Conservation (phyloP, 2,329 filamentous ascomycete genomes). For the Xylariaceae sp. region DNA sequence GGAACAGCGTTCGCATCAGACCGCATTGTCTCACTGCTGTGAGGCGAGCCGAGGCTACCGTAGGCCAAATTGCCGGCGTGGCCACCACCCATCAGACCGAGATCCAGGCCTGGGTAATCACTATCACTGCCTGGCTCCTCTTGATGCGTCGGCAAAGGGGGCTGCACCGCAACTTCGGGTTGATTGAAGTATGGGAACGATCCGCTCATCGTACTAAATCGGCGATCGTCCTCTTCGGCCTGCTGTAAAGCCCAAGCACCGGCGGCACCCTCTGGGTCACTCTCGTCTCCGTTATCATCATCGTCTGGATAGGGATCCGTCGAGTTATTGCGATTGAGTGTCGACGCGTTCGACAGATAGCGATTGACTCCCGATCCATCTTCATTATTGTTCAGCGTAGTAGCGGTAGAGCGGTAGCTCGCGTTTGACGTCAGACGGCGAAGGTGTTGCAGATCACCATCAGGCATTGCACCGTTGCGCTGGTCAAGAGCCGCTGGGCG, state of each 20-base stretch:
- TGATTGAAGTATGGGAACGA: slow-evolving; percentile 41
- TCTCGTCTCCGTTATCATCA: slow-evolving; percentile 59
- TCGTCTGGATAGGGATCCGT: slow-evolving; percentile 27
- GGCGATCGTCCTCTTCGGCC: slow-evolving; percentile 70
- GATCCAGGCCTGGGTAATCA: slow-evolving; percentile 64
- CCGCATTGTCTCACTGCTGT: slow-evolving; percentile 30
- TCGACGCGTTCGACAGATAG: slow-evolving; percentile 34
- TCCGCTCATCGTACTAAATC: slow-evolving; percentile 43
- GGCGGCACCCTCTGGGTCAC: slow-evolving; percentile 79
- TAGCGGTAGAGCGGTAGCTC: slow-evolving; percentile 41
- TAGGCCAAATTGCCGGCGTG: slow-evolving; percentile 49
- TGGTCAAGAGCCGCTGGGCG: slow-evolving; percentile 27
- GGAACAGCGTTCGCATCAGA: slow-evolving; percentile 43
- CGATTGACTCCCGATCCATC: slow-evolving; percentile 30
- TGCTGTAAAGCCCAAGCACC: slow-evolving; percentile 77
- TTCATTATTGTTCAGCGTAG: slow-evolving; percentile 32
- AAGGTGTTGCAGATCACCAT: slow-evolving; percentile 38
- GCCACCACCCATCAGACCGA: slow-evolving; percentile 67
- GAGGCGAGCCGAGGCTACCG: slow-evolving; percentile 35
- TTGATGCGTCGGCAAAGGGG: slow-evolving; percentile 36
- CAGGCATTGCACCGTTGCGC: slow-evolving; percentile 38
- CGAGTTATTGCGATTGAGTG: slow-evolving; percentile 28
- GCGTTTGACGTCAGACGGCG: slow-evolving; percentile 30
- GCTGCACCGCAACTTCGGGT: slow-evolving; percentile 25
- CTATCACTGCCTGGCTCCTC: slow-evolving; percentile 60